A percentile compares a stretch with the other conserved stretches of the same genome.
These are phyloP conservation scores for carrot (Daucus carota) DNA, from an alignment of 129 eudicot genomes.

Conservation along the genomic window DH1_v3.0 NC_030384.2:32845501-32846000, in stretches of 20 bases:
- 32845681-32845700: constrained; percentile 17
- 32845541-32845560: constrained; percentile 72
- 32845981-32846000: no score
- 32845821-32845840: constrained; percentile 27
- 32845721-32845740: constrained; percentile 90
- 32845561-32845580: constrained; percentile 96
- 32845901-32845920: neutral
- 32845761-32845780: constrained; percentile 58
- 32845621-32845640: constrained; percentile 3
- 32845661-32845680: constrained; percentile 19
- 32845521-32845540: constrained; percentile 42
- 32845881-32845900: constrained; percentile 16
- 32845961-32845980: neutral
- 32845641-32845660: constrained; percentile 13
- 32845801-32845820: neutral
- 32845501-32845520: constrained; percentile 28
- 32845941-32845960: neutral
- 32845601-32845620: neutral
- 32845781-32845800: constrained; percentile 7
- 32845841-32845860: constrained; percentile 33
- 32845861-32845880: constrained; percentile 14
- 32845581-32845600: constrained; percentile 90
- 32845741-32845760: constrained; percentile 95
- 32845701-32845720: constrained; percentile 52
- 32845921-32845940: neutral